Conservation (phyloP, 495 filamentous ascomycete species). For the Neurospora hispaniola region DNA sequence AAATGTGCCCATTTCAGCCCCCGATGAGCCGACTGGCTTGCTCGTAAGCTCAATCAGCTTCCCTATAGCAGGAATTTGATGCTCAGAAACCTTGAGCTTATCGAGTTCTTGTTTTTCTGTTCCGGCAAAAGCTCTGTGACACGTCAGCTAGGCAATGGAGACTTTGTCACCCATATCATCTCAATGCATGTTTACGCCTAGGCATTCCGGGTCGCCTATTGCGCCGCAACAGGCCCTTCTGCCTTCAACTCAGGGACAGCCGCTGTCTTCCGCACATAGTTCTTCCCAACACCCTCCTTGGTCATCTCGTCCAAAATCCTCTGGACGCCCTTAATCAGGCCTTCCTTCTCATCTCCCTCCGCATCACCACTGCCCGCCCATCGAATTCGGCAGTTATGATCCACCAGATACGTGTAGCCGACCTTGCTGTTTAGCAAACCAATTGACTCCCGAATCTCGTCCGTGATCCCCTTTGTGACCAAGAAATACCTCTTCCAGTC, state of each 20-base stretch:
- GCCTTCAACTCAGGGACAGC: background rate
- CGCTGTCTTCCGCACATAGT: slow-evolving; percentile 6
- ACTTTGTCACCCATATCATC: background rate
- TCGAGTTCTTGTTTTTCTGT: background rate
- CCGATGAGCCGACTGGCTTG: background rate
- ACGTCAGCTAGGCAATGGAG: background rate
- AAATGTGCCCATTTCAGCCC: background rate
- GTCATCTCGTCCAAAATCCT: slow-evolving; percentile 54
- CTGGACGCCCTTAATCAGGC: slow-evolving; percentile 55
- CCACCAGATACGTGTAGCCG: slow-evolving; percentile 89
- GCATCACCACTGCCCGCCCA: slow-evolving; percentile 89
- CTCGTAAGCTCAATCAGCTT: background rate
- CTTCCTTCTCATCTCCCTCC: slow-evolving; percentile 55
- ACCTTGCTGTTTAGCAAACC: slow-evolving; percentile 80
- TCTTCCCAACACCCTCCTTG: slow-evolving; percentile 15
- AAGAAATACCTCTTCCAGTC: slow-evolving; percentile 73
- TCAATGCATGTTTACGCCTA: background rate
- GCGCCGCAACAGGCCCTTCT: background rate
- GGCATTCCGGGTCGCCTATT: background rate
- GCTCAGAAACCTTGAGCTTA: background rate
- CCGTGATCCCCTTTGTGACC: slow-evolving; percentile 63
- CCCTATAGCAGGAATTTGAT: background rate
- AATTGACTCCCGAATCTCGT: slow-evolving; percentile 63
- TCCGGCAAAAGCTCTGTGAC: background rate
- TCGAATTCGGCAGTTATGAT: slow-evolving; percentile 76